Evolutionary conservation across 1,284 basidiomycete genomes (phyloP).

Genomic region (Gymnopus androsaceus): DNA sequence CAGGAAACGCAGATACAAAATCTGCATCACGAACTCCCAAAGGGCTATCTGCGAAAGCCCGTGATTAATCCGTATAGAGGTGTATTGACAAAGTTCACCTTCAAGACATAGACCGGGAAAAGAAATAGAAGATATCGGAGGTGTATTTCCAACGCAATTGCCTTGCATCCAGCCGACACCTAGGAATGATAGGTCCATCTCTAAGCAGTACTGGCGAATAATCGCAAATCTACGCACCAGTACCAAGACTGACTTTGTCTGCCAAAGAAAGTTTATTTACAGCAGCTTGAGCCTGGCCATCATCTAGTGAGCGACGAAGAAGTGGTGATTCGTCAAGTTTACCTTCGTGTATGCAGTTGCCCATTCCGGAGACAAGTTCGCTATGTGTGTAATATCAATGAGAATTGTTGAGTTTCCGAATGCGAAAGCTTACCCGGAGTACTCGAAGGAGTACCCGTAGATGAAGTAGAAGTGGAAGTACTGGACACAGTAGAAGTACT

Average conservation of each 20-base stretch:
- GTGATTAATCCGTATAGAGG: neutral
- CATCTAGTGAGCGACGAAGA: neutral
- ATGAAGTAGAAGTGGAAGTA: neutral
- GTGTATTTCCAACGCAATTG: slow-evolving; percentile 71
- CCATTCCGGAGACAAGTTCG: slow-evolving; percentile 56
- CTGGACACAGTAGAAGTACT: slow-evolving; percentile 7
- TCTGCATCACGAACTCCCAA: slow-evolving; percentile 68
- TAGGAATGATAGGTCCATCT: slow-evolving; percentile 12
- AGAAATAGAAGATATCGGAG: slow-evolving; percentile 56
- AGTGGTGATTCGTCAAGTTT: neutral
- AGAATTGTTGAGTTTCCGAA: neutral
- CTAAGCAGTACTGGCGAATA: neutral
- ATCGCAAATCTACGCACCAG: slow-evolving; percentile 38
- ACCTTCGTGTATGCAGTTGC: slow-evolving; percentile 55
- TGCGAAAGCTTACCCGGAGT: slow-evolving; percentile 20
- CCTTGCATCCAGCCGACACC: slow-evolving; percentile 48
- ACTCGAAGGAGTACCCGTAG: slow-evolving; percentile 22
- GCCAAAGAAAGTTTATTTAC: slow-evolving; percentile 50
- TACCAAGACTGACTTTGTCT: slow-evolving; percentile 60
- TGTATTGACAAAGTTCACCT: slow-evolving; percentile 34
- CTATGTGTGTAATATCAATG: slow-evolving; percentile 22
- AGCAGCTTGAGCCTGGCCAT: slow-evolving; percentile 43
- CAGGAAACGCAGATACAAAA: slow-evolving; percentile 66
- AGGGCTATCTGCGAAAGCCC: slow-evolving; percentile 43
- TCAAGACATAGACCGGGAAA: slow-evolving; percentile 74